Evolutionary conservation across 2,329 filamentous ascomycete species (phyloP), one percentile per base, ranked within the genome.

Genomic region (Cladophialophora chaetospira): DNA sequence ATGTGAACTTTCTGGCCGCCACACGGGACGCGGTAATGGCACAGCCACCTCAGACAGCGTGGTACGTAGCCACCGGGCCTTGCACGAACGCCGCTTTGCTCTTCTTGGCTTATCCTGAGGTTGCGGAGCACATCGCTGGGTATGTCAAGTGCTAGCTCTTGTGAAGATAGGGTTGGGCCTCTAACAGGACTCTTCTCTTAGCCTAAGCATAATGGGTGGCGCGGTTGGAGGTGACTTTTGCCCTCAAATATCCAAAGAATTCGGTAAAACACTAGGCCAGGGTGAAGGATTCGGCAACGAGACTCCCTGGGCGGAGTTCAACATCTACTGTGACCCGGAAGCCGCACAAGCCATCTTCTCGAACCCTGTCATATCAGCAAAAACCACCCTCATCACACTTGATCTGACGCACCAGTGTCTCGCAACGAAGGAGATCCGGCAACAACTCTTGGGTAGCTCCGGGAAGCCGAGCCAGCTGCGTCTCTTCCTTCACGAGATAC

Each of bases 401-500:
- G 93, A 97, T 69, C 75, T 97, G 46, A 95, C 89, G 19, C 93
- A 97, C 71, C 87, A 93, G 65, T 91, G 96, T 11, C 79, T 97
- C 19, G 91, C 89, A 6, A 95, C 88, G 0, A 69, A 77, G 9
- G 76, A 82, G 3, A 83, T 97, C n/a, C 86, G 89, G 65, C 77
- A 82, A 1, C 75, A 84, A 55, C 77, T 97, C 28, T 75, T 95
- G 15, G 81, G n/a, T n/a, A n/a, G 85, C 62, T 87, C 53, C 21
- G 48, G 31, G 33, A 57, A 57, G 10, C 70, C 74, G 2, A 73
- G 84, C 11, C 77, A 75, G 31, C 74, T 96, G 64, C 82, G 93
- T 38, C 84, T 80, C 15, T 90, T 97, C 79, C 83, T 97, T 47
- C 83, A 93, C 11, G 90, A 96, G 70, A 82, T 97, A 58, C 80